Evolutionary conservation across 495 filamentous ascomycete genomes (phyloP), one percentile per base, ranked within the genome.

Genomic region (Aspergillus diversus): DNA sequence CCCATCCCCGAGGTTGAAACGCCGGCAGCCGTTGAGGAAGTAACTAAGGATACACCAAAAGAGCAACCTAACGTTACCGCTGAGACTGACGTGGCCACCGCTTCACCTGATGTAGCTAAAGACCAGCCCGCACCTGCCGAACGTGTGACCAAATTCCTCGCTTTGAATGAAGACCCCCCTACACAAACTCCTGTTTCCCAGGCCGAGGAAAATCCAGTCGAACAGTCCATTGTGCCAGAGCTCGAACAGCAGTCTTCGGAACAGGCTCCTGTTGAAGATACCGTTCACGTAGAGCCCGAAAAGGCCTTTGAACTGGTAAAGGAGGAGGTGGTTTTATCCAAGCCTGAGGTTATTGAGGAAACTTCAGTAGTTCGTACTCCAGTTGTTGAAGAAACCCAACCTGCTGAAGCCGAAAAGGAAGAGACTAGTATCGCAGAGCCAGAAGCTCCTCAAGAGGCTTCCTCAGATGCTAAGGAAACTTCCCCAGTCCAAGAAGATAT

Each of bases 371-470:
- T 59, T 42, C 15, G 33, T 15, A 32, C 33, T 50, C 35, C 51
- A 7, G 50, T 43, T 50, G 53, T 31, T 21, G 60, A 63, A 42
- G 58, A 61, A 27, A 17, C 33, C 31, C 16, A 47, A 15, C 6
- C 11, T 2, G 47, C 37, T 9, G 50, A 47, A 8, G 35, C 43
- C 4, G 62, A 71, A 32, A 60, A 27, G 21, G 21, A 27, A 27
- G 21, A 27, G 21, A 27, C 21, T 27, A 27, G 21, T 27, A 27
- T 27, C 21, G 21, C 63, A 32, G 59, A 54, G 33, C 31, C 33
- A 11, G 57, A 59, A 42, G 66, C 57, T 12, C 63, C 67, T 46
- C 64, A 69, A 21, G 66, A 67, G 12, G 66, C 63, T 34, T 61
- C 60, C 33, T 52, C 68, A 47, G 63, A 61, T 21, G 63, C 56